Base-by-base conservation (phyloP, 768 basidiomycete genomes). In the Phaeolepiota aurea region DNA sequence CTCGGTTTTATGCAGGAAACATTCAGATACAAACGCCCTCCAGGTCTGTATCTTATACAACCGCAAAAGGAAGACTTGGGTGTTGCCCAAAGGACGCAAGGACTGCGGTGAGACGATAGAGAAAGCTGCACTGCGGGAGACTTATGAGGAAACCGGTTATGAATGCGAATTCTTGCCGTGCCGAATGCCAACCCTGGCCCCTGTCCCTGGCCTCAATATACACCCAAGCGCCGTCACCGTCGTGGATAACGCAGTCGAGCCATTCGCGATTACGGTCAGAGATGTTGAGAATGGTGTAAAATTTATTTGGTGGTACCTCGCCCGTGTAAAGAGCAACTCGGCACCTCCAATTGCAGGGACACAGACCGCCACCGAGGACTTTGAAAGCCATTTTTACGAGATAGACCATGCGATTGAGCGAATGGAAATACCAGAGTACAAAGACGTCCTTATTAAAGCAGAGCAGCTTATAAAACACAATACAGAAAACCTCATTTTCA, bases 71-170 rank as follows among this genome's bases (percentile, higher is more conserved):
- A 37, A 55, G 37, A 46, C 57, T 32, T 65, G 60, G 61, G 48
- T 77, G 3, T 68, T 81, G 10, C 75, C 81, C 22, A 82, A 80
- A 46, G 81, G 79, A 3, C 66, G 77, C 21, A 80, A 81, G 50
- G 76, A 81, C 51, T 52, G 62, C 15, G 70, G 70, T 1, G 80
- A 82, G 55, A 57, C 61, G 3, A 58, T 77, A 13, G 69, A 73
- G 41, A 48, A 42, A 1, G 63, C 79, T 1, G 79, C 79, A 0
- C 45, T 77, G 3, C 65, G 81, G 13, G 80, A 83, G 57, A 77
- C 78, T 0, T 77, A 65, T 51, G 82, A 79, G 50, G 79, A 82
- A 60, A 81, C 78, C 0, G 79, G 78, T 3, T 82, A 74, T 48
- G 56, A 56, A 3, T 80, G 79, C 54, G 50, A 55, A 15, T 55